Evolutionary conservation across 768 basidiomycete species (phyloP), one percentile per base, ranked within the genome.

Genomic region (Amanita polypyramis): DNA sequence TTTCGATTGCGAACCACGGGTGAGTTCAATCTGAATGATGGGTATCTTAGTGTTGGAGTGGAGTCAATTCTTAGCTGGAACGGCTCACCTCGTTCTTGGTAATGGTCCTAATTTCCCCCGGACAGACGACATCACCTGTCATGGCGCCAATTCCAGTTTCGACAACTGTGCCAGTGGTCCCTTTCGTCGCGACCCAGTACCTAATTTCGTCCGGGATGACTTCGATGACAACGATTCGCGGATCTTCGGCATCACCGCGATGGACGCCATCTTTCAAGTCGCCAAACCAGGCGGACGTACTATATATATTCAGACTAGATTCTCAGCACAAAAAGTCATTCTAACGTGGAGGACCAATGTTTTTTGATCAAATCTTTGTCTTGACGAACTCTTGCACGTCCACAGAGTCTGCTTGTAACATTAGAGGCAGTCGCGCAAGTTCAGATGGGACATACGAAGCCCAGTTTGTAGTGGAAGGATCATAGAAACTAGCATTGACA

Each of bases 251-350:
- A 55, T 83, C 77, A n/a, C 91, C 92, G 56, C 79, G 82, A 62
- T 93, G 91, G 5, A 84, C 66, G 14, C 86, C 87, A 54, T 95
- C 91, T 27, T 82, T 81, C 47, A 93, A 69, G 59, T 95, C 84
- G 32, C 87, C 89, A 56, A 94, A 94, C 74, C 89, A 96, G 0
- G 82, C 84, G 7, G 74, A 61, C 27, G 77, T 69, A 2, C 84
- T 87, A 41, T 17, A 19, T 25, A 23, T 8, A 45, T 20, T 32
- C 27, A 21, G 21, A 29, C 21, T 38, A 29, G 47, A 17, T 29
- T 20, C 45, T 17, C 32, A 23, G 11, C 17, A 32, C 14, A 51
- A 15, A 49, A 11, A 27, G 14, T 23, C 34, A 25, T 19, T 62
- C 70, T 46, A 19, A 77, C 81, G 63, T 60, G 52, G 66, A 55